Percentiles rank a stretch among this genome's conserved stretches.
phyloP scores from a whole-genome alignment of 768 basidiomycete species.

The Boletus coccyginus region DNA sequence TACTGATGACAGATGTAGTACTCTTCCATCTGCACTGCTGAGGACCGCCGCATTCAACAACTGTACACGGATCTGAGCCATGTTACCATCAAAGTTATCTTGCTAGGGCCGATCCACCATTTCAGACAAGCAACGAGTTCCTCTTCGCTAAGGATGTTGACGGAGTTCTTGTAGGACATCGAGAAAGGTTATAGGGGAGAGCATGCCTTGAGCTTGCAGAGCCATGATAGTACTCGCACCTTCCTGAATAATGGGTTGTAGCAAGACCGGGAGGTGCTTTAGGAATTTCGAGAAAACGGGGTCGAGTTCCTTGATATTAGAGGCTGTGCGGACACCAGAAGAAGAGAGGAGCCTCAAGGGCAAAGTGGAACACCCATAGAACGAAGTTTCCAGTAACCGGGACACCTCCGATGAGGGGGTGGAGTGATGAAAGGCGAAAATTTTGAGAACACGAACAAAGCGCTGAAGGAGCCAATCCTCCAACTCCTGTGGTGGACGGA shows the following conservation, averaged over 20 bases:
- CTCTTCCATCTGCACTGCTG: slow-evolving; percentile 43
- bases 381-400: slow-evolving; percentile 66
- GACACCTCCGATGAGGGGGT: slow-evolving; percentile 85
- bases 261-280: slow-evolving; percentile 71
- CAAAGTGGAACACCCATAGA: slow-evolving; percentile 30
- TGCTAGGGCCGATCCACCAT: slow-evolving; percentile 70
- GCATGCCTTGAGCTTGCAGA: slow-evolving; percentile 59
- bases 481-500: slow-evolving; percentile 38
- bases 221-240: slow-evolving; percentile 59
- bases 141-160: slow-evolving; percentile 61
- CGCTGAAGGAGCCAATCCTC: slow-evolving; percentile 52
- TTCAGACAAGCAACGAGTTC: slow-evolving; percentile 82
- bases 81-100: slow-evolving; percentile 34
- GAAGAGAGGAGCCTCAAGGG: slow-evolving; percentile 10
- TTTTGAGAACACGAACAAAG: slow-evolving; percentile 76
- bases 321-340: slow-evolving; percentile 7
- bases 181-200: slow-evolving; percentile 72
- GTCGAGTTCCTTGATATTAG: slow-evolving; percentile 55
- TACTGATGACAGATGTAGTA: slow-evolving; percentile 69
- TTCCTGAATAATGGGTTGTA: slow-evolving; percentile 53
- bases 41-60: slow-evolving; percentile 75
- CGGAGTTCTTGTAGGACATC: slow-evolving; percentile 83
- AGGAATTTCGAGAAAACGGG: slow-evolving; percentile 70
- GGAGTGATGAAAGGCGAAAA: slow-evolving; percentile 86
- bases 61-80: slow-evolving; percentile 49